These are phyloP conservation scores for Arachnopeziza araneosa DNA, from an alignment of 2,329 filamentous ascomycete species.

Conservation along the genomic window DNA sequence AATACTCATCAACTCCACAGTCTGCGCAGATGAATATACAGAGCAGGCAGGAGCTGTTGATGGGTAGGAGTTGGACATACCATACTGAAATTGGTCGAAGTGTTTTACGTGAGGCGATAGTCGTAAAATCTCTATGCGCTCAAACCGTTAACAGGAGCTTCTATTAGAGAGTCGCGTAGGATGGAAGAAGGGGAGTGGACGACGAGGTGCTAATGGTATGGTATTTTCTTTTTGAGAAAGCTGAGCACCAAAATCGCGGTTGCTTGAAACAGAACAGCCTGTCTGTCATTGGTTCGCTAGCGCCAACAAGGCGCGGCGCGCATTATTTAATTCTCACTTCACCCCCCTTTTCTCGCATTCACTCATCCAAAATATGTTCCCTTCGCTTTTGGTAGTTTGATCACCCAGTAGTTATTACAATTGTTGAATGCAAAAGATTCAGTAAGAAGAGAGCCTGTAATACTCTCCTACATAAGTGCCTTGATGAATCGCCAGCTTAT, in stretches of 20 bases:
- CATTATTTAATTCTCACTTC: not conserved
- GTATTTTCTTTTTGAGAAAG: conserved; percentile 8
- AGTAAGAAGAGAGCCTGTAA: too few species aligned
- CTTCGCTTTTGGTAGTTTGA: too few species aligned
- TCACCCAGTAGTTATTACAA: too few species aligned
- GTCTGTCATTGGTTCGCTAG: conserved; percentile 10
- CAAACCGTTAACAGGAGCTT: conserved; percentile 7
- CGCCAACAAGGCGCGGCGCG: not conserved
- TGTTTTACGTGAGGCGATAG: conserved; percentile 6
- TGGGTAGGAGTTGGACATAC: conserved; percentile 21
- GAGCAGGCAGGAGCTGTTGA: conserved; percentile 7
- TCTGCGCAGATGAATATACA: not conserved
- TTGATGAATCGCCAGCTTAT: too few species aligned
- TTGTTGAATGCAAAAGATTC: too few species aligned
- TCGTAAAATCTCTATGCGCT: conserved; percentile 18
- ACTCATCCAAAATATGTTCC: not conserved
- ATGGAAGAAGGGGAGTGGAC: conserved; percentile 1
- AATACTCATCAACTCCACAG: not conserved
- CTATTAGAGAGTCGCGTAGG: conserved; percentile 4
- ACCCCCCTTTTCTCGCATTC: conserved; percentile 5
- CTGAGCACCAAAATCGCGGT: conserved; percentile 13
- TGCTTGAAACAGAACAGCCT: conserved; percentile 11
- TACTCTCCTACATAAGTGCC: too few species aligned
- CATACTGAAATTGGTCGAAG: conserved; percentile 22
- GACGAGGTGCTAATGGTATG: conserved; percentile 1